phyloP scores from a whole-genome alignment of 129 eudicot species.

The Centella asiatica region DNA sequence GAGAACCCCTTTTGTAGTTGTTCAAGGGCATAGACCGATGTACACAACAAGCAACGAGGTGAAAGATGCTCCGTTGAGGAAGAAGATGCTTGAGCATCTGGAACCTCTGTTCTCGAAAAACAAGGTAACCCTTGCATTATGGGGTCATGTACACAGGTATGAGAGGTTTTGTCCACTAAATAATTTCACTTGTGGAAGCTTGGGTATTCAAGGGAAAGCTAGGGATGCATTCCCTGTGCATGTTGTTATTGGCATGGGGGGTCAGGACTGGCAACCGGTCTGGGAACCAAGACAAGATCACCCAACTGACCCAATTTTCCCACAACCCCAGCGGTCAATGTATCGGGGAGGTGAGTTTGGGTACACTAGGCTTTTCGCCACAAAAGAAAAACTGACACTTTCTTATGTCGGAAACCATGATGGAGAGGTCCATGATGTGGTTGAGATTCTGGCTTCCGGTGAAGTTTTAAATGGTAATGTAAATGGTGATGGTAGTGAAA shows the following conservation, averaged over 20 bases:
- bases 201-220: conserved; percentile 17
- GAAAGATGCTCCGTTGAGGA: conserved; percentile 50
- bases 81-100: conserved; percentile 59
- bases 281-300: conserved; percentile 81
- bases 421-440: conserved; percentile 72
- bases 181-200: conserved; percentile 67
- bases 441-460: conserved; percentile 77
- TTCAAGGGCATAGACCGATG: conserved; percentile 99
- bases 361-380: conserved; percentile 65
- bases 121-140: conserved; percentile 74
- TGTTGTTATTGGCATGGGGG: conserved; percentile 93
- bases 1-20: conserved; percentile 85
- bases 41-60: conserved; percentile 78
- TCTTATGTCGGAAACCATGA: conserved; percentile 90
- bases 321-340: conserved; percentile 65
- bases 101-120: conserved; percentile 78
- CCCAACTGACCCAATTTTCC: conserved; percentile 50
- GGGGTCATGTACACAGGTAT: conserved; percentile 98
- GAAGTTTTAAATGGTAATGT: conserved; percentile 39
- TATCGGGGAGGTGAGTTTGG: conserved; percentile 97
- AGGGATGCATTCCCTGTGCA: conserved; percentile 55
- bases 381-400: conserved; percentile 57
- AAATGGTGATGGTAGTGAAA: conserved; percentile 3
- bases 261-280: conserved; percentile 85
- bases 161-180: conserved; percentile 93